Conservation (phyloP, 2,329 filamentous ascomycete genomes). For the Penicillium oxalicum region DNA sequence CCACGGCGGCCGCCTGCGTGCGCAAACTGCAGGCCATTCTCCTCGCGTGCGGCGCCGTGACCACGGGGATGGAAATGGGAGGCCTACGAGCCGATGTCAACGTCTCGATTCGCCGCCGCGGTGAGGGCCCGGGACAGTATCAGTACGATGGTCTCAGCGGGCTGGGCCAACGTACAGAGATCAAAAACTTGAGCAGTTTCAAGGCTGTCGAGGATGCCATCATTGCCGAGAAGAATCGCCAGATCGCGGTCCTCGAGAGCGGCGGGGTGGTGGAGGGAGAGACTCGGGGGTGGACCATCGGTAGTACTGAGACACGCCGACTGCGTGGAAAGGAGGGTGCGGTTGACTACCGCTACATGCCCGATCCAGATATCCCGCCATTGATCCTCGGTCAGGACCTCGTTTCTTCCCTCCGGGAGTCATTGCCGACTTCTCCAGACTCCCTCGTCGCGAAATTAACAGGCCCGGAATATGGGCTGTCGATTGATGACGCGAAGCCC, state of each 20-base stretch:
- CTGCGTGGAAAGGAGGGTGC: constrained; percentile 92
- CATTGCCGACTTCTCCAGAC: constrained; percentile 68
- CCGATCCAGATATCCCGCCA: constrained; percentile 82
- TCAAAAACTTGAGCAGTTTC: constrained; percentile 94
- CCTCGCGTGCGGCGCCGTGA: constrained; percentile 74
- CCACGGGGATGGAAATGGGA: constrained; percentile 87
- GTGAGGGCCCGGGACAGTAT: constrained; percentile 38
- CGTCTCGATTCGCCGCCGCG: constrained; percentile 69
- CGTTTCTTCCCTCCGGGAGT: constrained; percentile 55
- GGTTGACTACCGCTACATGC: constrained; percentile 98
- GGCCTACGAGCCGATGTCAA: constrained; percentile 92
- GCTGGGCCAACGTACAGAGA: constrained; percentile 85
- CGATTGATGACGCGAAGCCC: constrained; percentile 74
- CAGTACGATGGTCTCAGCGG: constrained; percentile 54
- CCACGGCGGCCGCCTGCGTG: constrained; percentile 81
- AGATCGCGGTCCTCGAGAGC: constrained; percentile 71
- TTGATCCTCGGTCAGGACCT: constrained; percentile 68
- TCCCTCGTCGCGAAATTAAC: constrained; percentile 59
- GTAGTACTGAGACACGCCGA: constrained; percentile 71
- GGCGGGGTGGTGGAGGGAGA: constrained; percentile 75
- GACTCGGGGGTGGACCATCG: constrained; percentile 87
- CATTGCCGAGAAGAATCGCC: constrained; percentile 79
- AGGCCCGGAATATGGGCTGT: constrained; percentile 58
- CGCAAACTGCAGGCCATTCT: constrained; percentile 81
- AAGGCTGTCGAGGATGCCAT: constrained; percentile 94